Evolutionary conservation across 2,329 filamentous ascomycete genomes (phyloP).

Genomic region (Biscogniauxia mediterranea): DNA sequence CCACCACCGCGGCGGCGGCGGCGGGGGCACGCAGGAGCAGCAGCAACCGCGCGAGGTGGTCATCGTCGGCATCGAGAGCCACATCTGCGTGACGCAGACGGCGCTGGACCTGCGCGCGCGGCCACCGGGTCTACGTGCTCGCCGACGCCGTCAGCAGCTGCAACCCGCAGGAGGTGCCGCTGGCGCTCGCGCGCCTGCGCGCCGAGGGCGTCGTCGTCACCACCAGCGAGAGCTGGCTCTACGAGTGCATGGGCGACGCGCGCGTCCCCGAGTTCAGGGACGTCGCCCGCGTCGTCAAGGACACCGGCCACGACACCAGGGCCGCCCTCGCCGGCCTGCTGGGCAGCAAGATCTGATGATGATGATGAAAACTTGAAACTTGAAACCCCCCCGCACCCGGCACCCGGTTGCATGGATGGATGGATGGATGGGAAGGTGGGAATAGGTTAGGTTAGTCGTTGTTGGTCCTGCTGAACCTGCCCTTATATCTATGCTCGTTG

Average conservation of each 20-base stretch:
- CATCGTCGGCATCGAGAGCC: slow-evolving; percentile 87
- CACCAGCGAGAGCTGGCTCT: slow-evolving; percentile 85
- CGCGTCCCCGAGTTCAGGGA: slow-evolving; percentile 68
- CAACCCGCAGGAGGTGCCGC: slow-evolving; percentile 74
- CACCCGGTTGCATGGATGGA: too few species aligned
- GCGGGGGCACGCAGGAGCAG: too few species aligned
- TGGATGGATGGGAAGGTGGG: too few species aligned
- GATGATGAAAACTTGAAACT: neutral
- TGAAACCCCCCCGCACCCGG: too few species aligned
- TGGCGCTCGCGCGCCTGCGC: slow-evolving; percentile 75
- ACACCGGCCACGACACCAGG: slow-evolving; percentile 68
- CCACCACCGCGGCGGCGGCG: too few species aligned
- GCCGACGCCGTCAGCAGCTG: slow-evolving; percentile 89
- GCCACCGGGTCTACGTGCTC: slow-evolving; percentile 81
- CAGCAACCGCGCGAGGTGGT: slow-evolving; percentile 54
- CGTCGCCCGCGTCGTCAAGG: slow-evolving; percentile 76
- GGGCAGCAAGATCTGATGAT: slow-evolving; percentile 53
- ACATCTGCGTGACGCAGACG: slow-evolving; percentile 95
- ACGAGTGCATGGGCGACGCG: slow-evolving; percentile 86
- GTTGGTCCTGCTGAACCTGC: too few species aligned
- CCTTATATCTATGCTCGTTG: too few species aligned
- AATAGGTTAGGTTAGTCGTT: too few species aligned
- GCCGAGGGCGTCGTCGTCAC: slow-evolving; percentile 77
- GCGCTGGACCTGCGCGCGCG: slow-evolving; percentile 75
- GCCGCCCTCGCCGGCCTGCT: slow-evolving; percentile 64